These are phyloP conservation scores for Aspergillus incahuasiensis DNA, from an alignment of 495 filamentous ascomycete species.

Conservation along the genomic window DNA sequence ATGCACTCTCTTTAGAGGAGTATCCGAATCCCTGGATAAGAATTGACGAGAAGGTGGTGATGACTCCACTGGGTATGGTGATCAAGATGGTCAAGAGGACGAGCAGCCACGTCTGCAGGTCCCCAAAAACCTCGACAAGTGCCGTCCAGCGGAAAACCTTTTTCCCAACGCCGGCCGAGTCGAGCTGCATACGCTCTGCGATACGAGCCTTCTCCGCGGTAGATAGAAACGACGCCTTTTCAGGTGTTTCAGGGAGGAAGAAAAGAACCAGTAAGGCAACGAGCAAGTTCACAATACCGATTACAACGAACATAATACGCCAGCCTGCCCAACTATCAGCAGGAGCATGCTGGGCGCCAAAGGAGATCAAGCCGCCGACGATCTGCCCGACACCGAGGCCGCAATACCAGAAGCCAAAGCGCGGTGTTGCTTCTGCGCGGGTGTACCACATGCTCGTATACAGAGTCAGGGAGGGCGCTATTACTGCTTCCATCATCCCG, in stretches of 20 bases:
- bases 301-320: slow-evolving; percentile 59
- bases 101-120: slow-evolving; percentile 38
- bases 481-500: slow-evolving; percentile 61
- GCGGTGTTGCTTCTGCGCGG: slow-evolving; percentile 54
- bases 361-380: slow-evolving; percentile 56
- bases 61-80: slow-evolving; percentile 47
- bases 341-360: slow-evolving; percentile 54
- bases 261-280: slow-evolving; percentile 47
- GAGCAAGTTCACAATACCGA: slow-evolving; percentile 53
- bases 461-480: slow-evolving; percentile 52
- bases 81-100: slow-evolving; percentile 42
- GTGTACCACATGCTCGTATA: slow-evolving; percentile 57
- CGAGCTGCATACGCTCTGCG: slow-evolving; percentile 32
- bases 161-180: slow-evolving; percentile 48
- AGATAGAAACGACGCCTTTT: slow-evolving; percentile 50
- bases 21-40: slow-evolving; percentile 46
- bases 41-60: slow-evolving; percentile 46
- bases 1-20: slow-evolving; percentile 37
- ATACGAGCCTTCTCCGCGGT: slow-evolving; percentile 40
- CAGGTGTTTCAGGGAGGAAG: slow-evolving; percentile 48
- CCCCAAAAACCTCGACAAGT: slow-evolving; percentile 37
- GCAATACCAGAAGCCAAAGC: slow-evolving; percentile 63
- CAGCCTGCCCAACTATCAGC: slow-evolving; percentile 44
- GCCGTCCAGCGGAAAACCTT: slow-evolving; percentile 34
- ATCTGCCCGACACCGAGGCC: slow-evolving; percentile 62